phyloP scores from a whole-genome alignment of 2,329 filamentous ascomycete species.

The Botrytis sinoallii region DNA sequence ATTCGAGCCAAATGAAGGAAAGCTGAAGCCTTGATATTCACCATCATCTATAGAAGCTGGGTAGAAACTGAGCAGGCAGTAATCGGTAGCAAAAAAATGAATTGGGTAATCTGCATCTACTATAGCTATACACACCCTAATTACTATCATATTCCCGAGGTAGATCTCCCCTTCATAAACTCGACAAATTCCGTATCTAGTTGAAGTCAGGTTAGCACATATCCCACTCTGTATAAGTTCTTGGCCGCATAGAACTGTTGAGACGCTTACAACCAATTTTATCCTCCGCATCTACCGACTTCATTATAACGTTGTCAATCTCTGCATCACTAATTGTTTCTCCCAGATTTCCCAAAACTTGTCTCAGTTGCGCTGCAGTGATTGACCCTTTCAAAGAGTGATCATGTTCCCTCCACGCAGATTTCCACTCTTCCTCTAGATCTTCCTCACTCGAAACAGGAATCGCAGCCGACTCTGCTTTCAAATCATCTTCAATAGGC shows the following conservation, averaged over 20 bases:
- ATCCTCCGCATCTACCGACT: conserved; percentile 39
- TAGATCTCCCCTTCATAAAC: conserved; percentile 37
- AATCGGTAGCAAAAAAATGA: neutral
- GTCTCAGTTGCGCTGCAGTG: conserved; percentile 38
- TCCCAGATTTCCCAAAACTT: conserved; percentile 38
- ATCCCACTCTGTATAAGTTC: neutral
- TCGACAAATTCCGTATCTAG: conserved; percentile 39
- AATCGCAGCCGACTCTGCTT: neutral
- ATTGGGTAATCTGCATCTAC: neutral
- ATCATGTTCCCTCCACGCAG: conserved; percentile 41
- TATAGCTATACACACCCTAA: neutral
- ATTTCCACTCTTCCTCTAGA: conserved; percentile 34
- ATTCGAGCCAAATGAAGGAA: neutral
- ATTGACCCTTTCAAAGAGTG: conserved; percentile 39
- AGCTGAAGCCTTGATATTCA: neutral
- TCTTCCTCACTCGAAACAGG: conserved; percentile 20
- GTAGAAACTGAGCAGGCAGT: neutral
- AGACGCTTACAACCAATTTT: conserved; percentile 40
- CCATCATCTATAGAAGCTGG: neutral
- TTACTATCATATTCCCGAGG: conserved; percentile 20
- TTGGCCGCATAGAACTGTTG: too few species aligned
- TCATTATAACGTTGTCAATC: conserved; percentile 37
- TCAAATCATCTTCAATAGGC: neutral
- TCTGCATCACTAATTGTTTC: conserved; percentile 39
- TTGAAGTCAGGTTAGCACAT: conserved; percentile 3